A percentile compares a stretch with the other conserved stretches of the same genome.
phyloP scores from a whole-genome alignment of 805 yeast species.

The Saturnispora kantuleensis region DNA sequence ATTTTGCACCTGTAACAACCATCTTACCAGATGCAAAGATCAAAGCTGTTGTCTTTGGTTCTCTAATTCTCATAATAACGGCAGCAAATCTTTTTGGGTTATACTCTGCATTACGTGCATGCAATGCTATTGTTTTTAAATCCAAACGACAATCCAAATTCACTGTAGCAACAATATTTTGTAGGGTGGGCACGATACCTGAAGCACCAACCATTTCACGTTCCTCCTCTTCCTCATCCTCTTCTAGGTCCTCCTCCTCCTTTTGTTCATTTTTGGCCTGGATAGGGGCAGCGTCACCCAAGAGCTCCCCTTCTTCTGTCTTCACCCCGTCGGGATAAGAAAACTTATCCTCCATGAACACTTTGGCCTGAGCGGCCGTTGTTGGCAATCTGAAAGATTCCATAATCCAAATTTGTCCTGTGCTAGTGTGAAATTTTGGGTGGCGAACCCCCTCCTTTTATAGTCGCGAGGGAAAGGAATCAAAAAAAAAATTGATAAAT shows the following conservation, averaged over 20 bases:
- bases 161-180: conserved; percentile 96
- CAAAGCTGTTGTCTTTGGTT: conserved; percentile 95
- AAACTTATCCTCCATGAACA: conserved; percentile 57
- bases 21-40: conserved; percentile 98
- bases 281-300: conserved; percentile 1
- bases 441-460: conserved; percentile 11
- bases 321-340: conserved; percentile 36
- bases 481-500: too few relatives aligned
- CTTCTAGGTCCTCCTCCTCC: background rate
- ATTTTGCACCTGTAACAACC: conserved; percentile 99
- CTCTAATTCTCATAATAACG: conserved; percentile 97
- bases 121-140: conserved; percentile 92
- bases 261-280: conserved; percentile 2
- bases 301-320: conserved; percentile 7
- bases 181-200: conserved; percentile 92
- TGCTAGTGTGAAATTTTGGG: background rate
- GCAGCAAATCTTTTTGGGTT: conserved; percentile 99
- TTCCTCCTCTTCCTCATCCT: conserved; percentile 8
- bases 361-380: conserved; percentile 67
- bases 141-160: conserved; percentile 93
- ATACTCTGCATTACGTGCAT: conserved; percentile 98
- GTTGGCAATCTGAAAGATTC: conserved; percentile 69
- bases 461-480: conserved; percentile 7
- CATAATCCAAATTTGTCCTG: conserved; percentile 29
- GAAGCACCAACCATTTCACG: conserved; percentile 42